Base-by-base conservation (phyloP, 257 asterid species). In the Ligustrum vulgare region DNA sequence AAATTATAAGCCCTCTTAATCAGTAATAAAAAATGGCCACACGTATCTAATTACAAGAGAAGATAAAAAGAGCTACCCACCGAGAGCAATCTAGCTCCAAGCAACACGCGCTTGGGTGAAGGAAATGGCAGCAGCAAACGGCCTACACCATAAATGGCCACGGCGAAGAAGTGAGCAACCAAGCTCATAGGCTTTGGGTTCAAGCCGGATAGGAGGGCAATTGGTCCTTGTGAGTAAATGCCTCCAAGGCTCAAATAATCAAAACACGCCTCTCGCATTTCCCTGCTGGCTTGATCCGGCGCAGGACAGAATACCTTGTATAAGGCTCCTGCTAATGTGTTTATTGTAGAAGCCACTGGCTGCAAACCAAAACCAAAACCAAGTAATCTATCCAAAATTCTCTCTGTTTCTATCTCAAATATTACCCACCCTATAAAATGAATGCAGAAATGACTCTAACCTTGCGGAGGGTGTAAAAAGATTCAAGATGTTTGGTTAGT, bases 91-190 rank as follows among this genome's bases (percentile, higher is more conserved):
- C 74, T 72, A 22, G 63, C 75, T 70, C 90, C 85, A 25, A 86
- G 87, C 71, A 80, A 51, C 3, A 76, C 60, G 23, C 86, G 80
- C 41, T 73, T 79, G 20, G 90, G 87, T 9, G 90, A 83, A 72
- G 90, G 90, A 62, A 83, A 65, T 5, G 87, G 90, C 12, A 86
- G 62, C 74, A 86, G 31, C 41, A 78, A 70, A 16, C 89, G 87
- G 34, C 89, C 87, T 2, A 87, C 88, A 1, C 91, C 91, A 28
- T 79, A 87, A 0, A 83, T 35, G 0, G 91, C 89, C 54, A 87
- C 89, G 1, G 87, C 89, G 75, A 87, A 80, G 83, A 87, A 87
- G 69, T 87, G 91, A 12, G 87, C 86, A 39, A 87, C 86, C 77
- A 85, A 81, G 73, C 86, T 86, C 78, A 85, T 81, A 0, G 89